phyloP scores from a whole-genome alignment of 805 yeast species.

The Sugiyamaella mastotermitis region DNA sequence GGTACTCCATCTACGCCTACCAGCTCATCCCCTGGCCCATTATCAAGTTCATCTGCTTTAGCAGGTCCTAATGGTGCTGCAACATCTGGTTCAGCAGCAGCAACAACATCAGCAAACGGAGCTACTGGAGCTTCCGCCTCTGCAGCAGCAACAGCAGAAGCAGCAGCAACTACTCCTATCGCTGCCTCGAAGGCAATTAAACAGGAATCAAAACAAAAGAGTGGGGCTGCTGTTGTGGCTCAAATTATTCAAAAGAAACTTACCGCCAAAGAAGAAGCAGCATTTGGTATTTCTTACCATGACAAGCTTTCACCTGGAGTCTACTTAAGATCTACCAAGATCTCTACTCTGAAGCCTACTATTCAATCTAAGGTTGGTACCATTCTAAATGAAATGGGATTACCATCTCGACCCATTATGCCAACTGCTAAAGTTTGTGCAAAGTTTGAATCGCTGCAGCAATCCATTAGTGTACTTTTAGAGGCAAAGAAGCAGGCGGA shows the following conservation, averaged over 20 bases:
- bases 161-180: constrained; percentile 7
- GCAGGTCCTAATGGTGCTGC: constrained; percentile 12
- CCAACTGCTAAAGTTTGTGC: constrained; percentile 75
- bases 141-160: background rate
- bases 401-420: constrained; percentile 80
- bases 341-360: constrained; percentile 73
- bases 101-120: constrained; percentile 1
- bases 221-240: constrained; percentile 20
- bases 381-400: constrained; percentile 67
- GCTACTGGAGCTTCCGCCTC: constrained; percentile 7
- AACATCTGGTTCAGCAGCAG: constrained; percentile 12
- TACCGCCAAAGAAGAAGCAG: constrained; percentile 71
- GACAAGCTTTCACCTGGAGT: constrained; percentile 63
- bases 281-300: constrained; percentile 77
- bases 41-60: constrained; percentile 19
- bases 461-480: constrained; percentile 61
- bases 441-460: constrained; percentile 68
- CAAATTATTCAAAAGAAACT: constrained; percentile 45
- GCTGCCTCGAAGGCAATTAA: constrained; percentile 8
- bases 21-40: constrained; percentile 29
- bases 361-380: constrained; percentile 56
- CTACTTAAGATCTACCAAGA: constrained; percentile 68
- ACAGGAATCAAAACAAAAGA: constrained; percentile 9
- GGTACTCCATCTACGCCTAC: constrained; percentile 17
- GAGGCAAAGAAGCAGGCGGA: constrained; percentile 86